Base-by-base conservation (phyloP, 164 flowering plant genomes). In the Stephania yunnanensis region DNA sequence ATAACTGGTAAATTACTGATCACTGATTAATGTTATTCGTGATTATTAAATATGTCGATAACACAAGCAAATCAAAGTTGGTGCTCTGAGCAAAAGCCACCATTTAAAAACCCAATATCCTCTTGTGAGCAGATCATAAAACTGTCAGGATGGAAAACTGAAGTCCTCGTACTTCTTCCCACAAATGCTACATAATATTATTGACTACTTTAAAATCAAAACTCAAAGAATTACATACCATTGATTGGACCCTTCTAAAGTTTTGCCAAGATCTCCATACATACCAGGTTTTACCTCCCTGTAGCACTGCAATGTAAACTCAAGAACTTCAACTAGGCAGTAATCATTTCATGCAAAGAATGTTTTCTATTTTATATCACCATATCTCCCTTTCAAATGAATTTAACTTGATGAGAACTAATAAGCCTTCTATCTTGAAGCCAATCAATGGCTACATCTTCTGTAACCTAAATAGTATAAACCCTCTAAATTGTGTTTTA, bases 191-290 rank as follows among this genome's bases (percentile, higher is more conserved):
- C 22, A 19, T 10, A 7, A 61, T 6, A 61, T 19, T n/a, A 10
- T 19, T 61, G 66, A 61, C 25, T 20, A 61, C 10, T 61, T 61
- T 25, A 61, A n/a, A 15, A 20, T 36, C 45, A 42, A 69, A 69
- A 22, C 20, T 42, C 22, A 69, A 69, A 69, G 19, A 50, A 48
- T 10, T 48, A 71, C 25, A 45, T 76, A 76, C 78, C 78, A 76
- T 70, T 22, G 19, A 63, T 76, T 76, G 31, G 69, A 63, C 71
- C 78, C 78, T 76, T 76, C 78, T 25, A 76, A 61, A 71, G 70
- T 44, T 30, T 76, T 70, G 29, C 78, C 78, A 70, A 76, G 73
- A 48, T n/a, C 29, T 46, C 74, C 78, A 22, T 71, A 76, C 74
- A 45, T 71, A 50, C 74, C 74, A 64, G 69, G 78, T 61, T 58